phyloP scores from a whole-genome alignment of 768 basidiomycete species.

The Trametes sanguinea region DNA sequence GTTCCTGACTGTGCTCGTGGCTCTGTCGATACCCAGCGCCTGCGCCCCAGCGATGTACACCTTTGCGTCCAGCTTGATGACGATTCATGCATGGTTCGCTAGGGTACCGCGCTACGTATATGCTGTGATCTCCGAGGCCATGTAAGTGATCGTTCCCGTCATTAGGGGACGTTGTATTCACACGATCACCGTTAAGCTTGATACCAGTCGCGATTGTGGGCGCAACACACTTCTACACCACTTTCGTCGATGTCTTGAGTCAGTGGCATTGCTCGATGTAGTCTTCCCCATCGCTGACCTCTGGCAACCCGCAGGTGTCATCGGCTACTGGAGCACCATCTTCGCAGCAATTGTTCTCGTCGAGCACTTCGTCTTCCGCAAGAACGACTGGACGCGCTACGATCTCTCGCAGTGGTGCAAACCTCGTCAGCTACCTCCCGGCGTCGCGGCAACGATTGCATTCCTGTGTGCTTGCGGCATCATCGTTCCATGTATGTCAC shows the following conservation, averaged over 20 bases:
- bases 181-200: conserved; percentile 31
- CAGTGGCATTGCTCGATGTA: conserved; percentile 3
- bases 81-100: conserved; percentile 35
- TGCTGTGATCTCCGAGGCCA: conserved; percentile 45
- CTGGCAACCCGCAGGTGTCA: conserved; percentile 36
- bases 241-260: conserved; percentile 47
- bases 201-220: conserved; percentile 51
- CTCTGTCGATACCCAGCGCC: conserved; percentile 55
- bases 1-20: conserved; percentile 51
- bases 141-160: conserved; percentile 35
- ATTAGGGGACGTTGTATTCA: conserved; percentile 5
- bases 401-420: conserved; percentile 40
- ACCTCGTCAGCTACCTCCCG: conserved; percentile 40
- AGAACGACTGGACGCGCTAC: conserved; percentile 39
- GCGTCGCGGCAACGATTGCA: conserved; percentile 44
- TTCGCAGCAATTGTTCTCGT: conserved; percentile 42
- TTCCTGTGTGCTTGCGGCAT: conserved; percentile 42
- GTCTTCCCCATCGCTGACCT: neutral
- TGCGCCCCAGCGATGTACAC: conserved; percentile 63
- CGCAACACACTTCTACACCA: conserved; percentile 46
- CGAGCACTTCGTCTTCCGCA: conserved; percentile 49
- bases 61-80: conserved; percentile 49
- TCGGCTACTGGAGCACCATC: conserved; percentile 47
- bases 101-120: conserved; percentile 49
- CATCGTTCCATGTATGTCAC: conserved; percentile 51